phyloP scores from a whole-genome alignment of 768 basidiomycete species.

The Hortiboletus flavorubellus region DNA sequence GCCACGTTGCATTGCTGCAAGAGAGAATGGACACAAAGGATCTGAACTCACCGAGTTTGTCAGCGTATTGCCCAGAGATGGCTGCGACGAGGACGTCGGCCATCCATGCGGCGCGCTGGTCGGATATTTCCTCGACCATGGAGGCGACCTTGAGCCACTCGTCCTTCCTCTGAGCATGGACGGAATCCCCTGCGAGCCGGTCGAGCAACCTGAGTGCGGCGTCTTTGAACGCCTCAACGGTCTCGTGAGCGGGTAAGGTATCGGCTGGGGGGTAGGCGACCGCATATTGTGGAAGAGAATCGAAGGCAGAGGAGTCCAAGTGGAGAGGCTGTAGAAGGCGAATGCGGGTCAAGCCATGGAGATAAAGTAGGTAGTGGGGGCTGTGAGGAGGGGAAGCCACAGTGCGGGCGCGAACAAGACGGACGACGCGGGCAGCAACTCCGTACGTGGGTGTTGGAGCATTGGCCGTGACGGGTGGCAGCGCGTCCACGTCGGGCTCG shows the following conservation, averaged over 20 bases:
- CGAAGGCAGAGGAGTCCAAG: constrained; percentile 25
- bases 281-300: constrained; percentile 37
- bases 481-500: constrained; percentile 14
- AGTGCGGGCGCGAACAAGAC: constrained; percentile 63
- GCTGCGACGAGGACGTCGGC: constrained; percentile 69
- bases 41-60: constrained; percentile 60
- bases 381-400: constrained; percentile 37
- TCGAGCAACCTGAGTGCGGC: constrained; percentile 66
- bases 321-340: constrained; percentile 45
- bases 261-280: constrained; percentile 46
- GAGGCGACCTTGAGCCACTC: constrained; percentile 64
- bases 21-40: background rate
- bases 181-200: constrained; percentile 46
- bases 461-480: background rate
- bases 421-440: constrained; percentile 66
- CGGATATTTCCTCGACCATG: constrained; percentile 71
- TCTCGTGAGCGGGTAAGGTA: constrained; percentile 47
- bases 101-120: constrained; percentile 65
- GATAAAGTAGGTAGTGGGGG: constrained; percentile 58
- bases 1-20: background rate
- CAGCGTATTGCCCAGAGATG: constrained; percentile 57
- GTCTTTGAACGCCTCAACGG: constrained; percentile 64
- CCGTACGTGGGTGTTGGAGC: constrained; percentile 51
- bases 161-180: constrained; percentile 52
- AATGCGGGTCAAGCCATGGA: constrained; percentile 70